Evolutionary conservation across 768 basidiomycete species (phyloP), one percentile per base, ranked within the genome.

Genomic region (Grammothele lineata): DNA sequence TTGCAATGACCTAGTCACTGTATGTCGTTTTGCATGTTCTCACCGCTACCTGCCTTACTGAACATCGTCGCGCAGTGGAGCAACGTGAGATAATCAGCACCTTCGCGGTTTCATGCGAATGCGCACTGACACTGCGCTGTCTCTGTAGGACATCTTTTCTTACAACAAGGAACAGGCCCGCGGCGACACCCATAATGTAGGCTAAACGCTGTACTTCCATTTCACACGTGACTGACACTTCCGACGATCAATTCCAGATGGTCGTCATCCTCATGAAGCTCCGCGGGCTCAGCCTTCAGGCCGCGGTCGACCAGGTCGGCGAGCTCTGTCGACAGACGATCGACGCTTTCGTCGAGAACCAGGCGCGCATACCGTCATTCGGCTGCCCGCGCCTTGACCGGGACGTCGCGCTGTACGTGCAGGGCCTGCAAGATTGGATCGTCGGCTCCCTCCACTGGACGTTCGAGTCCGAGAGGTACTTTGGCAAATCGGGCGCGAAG

Each of bases 81-180:
- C 36, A 53, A 53, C 27, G 55, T 56, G 38, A 27, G 48, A n/a
- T 30, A 30, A 30, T 14, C 14, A 30, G 27, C 27, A 14, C 8
- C n/a, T 30, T 30, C 8, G 27, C 7, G 14, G 8, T 7, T 14
- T 30, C 27, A 14, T 30, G 27, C 27, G 8, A 30, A 30, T 30
- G 27, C 27, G 7, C 27, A 30, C 27, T 30, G 14, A n/a, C n/a
- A n/a, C n/a, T n/a, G n/a, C n/a, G n/a, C n/a, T 32, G 35, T 36
- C 9, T 43, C 52, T 51, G 35, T 54, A 87, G 87, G 87, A 89
- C 64, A 78, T 89, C 57, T 88, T 86, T 65, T 88, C 87, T 21
- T 90, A 82, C 70, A 86, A 87, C 62, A 79, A 83, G 52, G 87
- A 90, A 60, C 87, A 88, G 58, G 76, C 84, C n/a, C 83, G 83